phyloP scores from a whole-genome alignment of 305 asterid genomes.

The Fraxinus greggii region DNA sequence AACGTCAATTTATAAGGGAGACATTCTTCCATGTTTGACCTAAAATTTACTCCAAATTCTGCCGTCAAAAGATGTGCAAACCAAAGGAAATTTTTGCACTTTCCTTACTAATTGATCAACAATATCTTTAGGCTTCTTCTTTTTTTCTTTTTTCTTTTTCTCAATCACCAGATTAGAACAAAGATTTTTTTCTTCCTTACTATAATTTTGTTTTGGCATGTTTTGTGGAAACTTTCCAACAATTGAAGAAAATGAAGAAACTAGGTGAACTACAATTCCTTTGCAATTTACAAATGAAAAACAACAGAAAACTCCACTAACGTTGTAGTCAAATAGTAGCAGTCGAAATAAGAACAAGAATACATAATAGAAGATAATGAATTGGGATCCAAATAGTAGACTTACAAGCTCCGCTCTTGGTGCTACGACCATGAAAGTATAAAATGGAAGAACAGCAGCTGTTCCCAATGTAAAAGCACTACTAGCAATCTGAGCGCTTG shows the following conservation, averaged over 20 bases:
- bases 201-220: background rate
- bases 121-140: background rate
- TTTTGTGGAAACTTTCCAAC: background rate
- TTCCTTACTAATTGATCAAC: background rate
- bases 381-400: background rate
- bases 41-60: background rate
- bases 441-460: slow-evolving; percentile 84
- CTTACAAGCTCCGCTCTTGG: slow-evolving; percentile 74
- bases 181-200: background rate
- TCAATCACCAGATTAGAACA: background rate
- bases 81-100: background rate
- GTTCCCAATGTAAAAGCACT: slow-evolving; percentile 77
- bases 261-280: background rate
- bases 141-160: too few species aligned
- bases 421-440: slow-evolving; percentile 79
- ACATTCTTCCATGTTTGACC: background rate
- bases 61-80: background rate
- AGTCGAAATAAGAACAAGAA: background rate
- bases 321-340: background rate
- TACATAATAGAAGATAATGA: too few species aligned
- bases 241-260: background rate
- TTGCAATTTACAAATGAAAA: background rate
- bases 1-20: background rate
- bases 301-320: background rate
- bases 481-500: slow-evolving; percentile 62